Percentiles rank a stretch among this genome's conserved stretches.
Conservation (phyloP, 2,329 filamentous ascomycete species). For the Pseudogymnoascus sp. region DNA sequence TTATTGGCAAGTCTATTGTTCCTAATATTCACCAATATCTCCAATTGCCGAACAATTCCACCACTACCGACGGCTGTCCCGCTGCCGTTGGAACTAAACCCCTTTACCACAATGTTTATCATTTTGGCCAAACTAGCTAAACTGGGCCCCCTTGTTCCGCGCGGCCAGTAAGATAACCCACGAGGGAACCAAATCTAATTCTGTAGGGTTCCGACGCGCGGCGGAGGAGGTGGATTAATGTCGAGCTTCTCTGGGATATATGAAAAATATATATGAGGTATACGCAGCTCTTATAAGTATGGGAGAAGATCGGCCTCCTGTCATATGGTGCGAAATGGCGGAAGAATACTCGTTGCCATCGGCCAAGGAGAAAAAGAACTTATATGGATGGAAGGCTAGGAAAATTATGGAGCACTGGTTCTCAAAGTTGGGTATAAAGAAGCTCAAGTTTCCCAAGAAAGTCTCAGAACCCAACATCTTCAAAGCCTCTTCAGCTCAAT, state of each 20-base stretch:
- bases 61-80: background rate
- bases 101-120: background rate
- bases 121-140: background rate
- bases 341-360: background rate
- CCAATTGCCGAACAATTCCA: background rate
- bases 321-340: background rate
- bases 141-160: background rate
- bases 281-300: slow-evolving; percentile 1
- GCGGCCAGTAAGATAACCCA: background rate
- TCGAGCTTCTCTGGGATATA: background rate
- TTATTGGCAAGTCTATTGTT: background rate
- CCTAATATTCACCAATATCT: background rate
- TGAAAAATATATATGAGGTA: background rate
- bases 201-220: background rate
- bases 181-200: background rate
- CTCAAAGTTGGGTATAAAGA: background rate
- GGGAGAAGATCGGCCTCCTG: background rate
- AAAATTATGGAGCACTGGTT: background rate
- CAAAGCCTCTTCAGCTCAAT: background rate
- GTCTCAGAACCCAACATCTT: background rate
- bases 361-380: background rate
- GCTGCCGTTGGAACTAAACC: background rate
- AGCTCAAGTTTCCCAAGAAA: background rate
- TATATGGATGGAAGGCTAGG: background rate
- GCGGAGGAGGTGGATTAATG: background rate